Conservation (phyloP, 1,139 yeast species). For the Debaryomyces fabryi region DNA sequence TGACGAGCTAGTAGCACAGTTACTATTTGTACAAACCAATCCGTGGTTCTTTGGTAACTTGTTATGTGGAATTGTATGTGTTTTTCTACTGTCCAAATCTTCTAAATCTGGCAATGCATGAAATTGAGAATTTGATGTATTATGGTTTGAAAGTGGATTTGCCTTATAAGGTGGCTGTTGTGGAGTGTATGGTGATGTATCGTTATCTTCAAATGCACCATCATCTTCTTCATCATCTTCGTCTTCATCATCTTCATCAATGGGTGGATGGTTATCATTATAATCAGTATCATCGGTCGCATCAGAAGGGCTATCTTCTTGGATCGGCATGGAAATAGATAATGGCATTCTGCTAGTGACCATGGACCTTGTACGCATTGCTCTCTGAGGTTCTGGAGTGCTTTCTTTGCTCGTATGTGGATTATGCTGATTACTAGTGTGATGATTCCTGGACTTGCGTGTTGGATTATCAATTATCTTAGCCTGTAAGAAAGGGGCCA, state of each 20-base stretch:
- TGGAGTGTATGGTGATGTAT: conserved; percentile 46
- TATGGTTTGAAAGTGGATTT: conserved; percentile 10
- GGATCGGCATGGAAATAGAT: conserved; percentile 43
- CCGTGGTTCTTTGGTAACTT: conserved; percentile 47
- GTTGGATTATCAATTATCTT: conserved; percentile 42
- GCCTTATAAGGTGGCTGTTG: conserved; percentile 41
- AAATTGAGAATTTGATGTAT: conserved; percentile 21
- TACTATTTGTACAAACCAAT: conserved; percentile 44
- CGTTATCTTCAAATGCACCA: conserved; percentile 20
- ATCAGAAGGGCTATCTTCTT: conserved; percentile 41
- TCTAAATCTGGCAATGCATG: conserved; percentile 49
- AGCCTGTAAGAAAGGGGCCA: conserved; percentile 50
- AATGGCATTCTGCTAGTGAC: conserved; percentile 30
- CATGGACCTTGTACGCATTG: conserved; percentile 51
- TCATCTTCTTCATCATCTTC: conserved; percentile 24
- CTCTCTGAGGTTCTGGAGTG: conserved; percentile 40
- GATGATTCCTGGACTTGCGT: conserved; percentile 2
- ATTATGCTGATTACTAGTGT: neutral
- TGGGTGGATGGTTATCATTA: conserved; percentile 27
- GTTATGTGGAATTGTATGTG: conserved; percentile 44
- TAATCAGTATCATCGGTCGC: conserved; percentile 36
- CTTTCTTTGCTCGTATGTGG: conserved; percentile 30
- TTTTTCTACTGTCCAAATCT: conserved; percentile 48
- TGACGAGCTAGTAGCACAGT: conserved; percentile 45
- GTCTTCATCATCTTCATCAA: conserved; percentile 21